Evolutionary conservation across 768 basidiomycete genomes (phyloP).

Genomic region (Leucocoprinus birnbaumii): DNA sequence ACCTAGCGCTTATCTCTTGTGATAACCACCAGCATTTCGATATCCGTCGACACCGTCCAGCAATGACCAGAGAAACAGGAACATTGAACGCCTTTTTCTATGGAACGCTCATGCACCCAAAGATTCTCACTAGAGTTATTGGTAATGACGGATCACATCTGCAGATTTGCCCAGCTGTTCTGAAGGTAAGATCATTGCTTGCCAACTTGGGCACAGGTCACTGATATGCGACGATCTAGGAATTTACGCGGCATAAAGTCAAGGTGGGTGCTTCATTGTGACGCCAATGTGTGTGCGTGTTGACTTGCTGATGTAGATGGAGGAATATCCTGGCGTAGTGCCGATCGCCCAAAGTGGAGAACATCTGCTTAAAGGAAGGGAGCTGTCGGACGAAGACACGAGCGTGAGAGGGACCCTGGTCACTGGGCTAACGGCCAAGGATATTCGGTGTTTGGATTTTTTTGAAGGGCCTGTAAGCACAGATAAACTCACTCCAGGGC

Average conservation of each 20-base stretch:
- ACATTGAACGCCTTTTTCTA: constrained; percentile 70
- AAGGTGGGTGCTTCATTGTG: constrained; percentile 41
- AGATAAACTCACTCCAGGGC: no score
- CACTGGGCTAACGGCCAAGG: constrained; percentile 58
- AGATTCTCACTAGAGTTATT: constrained; percentile 76
- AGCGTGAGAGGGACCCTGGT: constrained; percentile 81
- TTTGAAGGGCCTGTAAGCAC: constrained; percentile 77
- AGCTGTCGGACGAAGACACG: constrained; percentile 56
- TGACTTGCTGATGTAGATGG: constrained; percentile 32
- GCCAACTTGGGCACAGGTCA: background rate
- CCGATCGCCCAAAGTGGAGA: constrained; percentile 47
- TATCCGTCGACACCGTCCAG: background rate
- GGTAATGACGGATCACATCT: constrained; percentile 63
- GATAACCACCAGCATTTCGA: background rate
- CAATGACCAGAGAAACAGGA: background rate
- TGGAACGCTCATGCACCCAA: constrained; percentile 88
- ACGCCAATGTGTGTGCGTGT: background rate
- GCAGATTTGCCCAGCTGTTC: constrained; percentile 67
- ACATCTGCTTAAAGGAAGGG: constrained; percentile 37
- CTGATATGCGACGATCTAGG: constrained; percentile 35
- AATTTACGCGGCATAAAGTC: constrained; percentile 80
- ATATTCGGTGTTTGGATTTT: constrained; percentile 67
- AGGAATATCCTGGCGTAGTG: constrained; percentile 85
- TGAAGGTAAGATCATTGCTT: constrained; percentile 50
- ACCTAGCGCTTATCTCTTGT: background rate